Percentiles rank a stretch among this genome's conserved stretches.
Evolutionary conservation across 2,329 filamentous ascomycete species (phyloP).

Genomic region (Xylaria sp.): DNA sequence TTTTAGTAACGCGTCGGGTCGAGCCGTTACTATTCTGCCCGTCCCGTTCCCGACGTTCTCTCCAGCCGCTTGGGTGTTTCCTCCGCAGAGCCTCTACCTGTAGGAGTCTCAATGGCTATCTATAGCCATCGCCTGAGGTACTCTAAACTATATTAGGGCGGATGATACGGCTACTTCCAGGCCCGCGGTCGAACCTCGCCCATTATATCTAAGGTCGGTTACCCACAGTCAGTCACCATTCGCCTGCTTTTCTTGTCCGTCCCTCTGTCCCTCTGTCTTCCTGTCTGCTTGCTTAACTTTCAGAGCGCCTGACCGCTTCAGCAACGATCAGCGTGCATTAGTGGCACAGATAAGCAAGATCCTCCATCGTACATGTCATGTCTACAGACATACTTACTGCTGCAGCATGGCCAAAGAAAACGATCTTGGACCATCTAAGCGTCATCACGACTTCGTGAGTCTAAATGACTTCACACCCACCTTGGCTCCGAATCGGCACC

Average conservation of each 20-base stretch:
- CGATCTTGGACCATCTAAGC: constrained; percentile 29
- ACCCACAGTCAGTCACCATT: background rate
- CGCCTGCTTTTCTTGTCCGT: background rate
- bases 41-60: constrained; percentile 24
- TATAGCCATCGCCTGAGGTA: too few species aligned
- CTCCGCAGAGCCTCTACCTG: constrained; percentile 29
- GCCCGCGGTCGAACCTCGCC: background rate
- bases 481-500: background rate
- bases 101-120: background rate
- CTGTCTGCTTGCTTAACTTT: constrained; percentile 21
- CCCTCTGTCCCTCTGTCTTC: too few species aligned
- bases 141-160: too few species aligned
- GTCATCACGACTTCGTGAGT: constrained; percentile 25
- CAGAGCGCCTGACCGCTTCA: constrained; percentile 26
- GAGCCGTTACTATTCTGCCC: constrained; percentile 19
- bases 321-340: constrained; percentile 27
- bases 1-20: constrained; percentile 22
- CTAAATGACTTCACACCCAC: constrained; percentile 21
- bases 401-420: constrained; percentile 15
- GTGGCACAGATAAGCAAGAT: constrained; percentile 19
- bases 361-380: constrained; percentile 28
- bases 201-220: background rate
- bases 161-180: background rate
- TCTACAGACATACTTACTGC: too few species aligned
- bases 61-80: constrained; percentile 19